Evolutionary conservation across 164 flowering plant species (phyloP).

Genomic region (Euptelea pleiosperma): DNA sequence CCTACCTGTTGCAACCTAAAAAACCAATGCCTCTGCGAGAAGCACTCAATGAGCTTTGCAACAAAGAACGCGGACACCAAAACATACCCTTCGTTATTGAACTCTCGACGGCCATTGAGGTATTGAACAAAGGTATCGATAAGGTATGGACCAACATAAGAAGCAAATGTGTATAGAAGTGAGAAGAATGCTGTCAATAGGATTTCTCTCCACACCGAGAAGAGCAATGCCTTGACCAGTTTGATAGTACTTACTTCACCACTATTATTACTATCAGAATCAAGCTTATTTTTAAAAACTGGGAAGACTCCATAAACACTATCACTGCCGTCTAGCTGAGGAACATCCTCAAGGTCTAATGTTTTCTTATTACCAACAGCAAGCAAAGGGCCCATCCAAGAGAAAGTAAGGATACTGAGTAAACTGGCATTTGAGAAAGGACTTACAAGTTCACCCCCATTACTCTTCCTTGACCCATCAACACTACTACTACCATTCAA

Average conservation of each 20-base stretch:
- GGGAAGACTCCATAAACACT: slow-evolving; percentile 43
- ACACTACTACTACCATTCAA: slow-evolving; percentile 33
- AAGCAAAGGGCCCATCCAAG: slow-evolving; percentile 59
- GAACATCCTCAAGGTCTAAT: slow-evolving; percentile 67
- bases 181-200: slow-evolving; percentile 3
- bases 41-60: slow-evolving; percentile 19
- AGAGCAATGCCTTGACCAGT: slow-evolving; percentile 21
- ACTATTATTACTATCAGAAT: slow-evolving; percentile 18
- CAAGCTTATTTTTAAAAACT: slow-evolving; percentile 38
- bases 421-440: slow-evolving; percentile 49
- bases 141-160: slow-evolving; percentile 23
- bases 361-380: slow-evolving; percentile 50
- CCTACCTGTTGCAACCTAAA: slow-evolving; percentile 16
- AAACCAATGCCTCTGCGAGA: slow-evolving; percentile 21
- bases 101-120: slow-evolving; percentile 20
- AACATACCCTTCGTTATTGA: slow-evolving; percentile 18
- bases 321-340: slow-evolving; percentile 46
- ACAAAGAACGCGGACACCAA: slow-evolving; percentile 14
- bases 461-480: slow-evolving; percentile 22
- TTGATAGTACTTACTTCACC: slow-evolving; percentile 10
- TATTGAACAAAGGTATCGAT: slow-evolving; percentile 18
- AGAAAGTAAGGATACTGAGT: slow-evolving; percentile 49
- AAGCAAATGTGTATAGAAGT: slow-evolving; percentile 7
- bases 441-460: slow-evolving; percentile 35
- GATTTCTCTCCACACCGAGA: slow-evolving; percentile 17